Evolutionary conservation across 2,329 filamentous ascomycete species (phyloP).

Genomic region (Aspergillus fumigatiaffinis): DNA sequence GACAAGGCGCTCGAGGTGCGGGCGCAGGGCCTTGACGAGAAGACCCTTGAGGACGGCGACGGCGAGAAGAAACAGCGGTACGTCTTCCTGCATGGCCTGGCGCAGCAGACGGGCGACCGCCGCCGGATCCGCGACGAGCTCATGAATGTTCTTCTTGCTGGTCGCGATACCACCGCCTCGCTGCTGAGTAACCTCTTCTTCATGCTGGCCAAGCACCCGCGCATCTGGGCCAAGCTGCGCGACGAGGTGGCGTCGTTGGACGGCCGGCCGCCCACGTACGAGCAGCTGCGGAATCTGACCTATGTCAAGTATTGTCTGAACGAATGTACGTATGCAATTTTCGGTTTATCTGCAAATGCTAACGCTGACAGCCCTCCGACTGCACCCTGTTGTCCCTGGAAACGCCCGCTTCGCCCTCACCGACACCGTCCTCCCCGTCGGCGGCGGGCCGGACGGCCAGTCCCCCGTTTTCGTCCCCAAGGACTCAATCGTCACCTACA

Average conservation of each 20-base stretch:
- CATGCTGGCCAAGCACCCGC: constrained; percentile 36
- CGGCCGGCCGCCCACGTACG: neutral
- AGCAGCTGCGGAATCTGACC: neutral
- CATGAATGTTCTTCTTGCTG: constrained; percentile 45
- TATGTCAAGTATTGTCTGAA: neutral
- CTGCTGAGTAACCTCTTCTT: constrained; percentile 39
- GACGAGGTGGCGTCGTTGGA: constrained; percentile 9
- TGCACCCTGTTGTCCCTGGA: constrained; percentile 37
- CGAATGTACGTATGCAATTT: neutral
- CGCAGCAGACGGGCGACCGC: constrained; percentile 37
- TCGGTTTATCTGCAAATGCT: neutral
- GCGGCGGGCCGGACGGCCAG: constrained; percentile 56
- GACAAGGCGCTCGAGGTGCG: constrained; percentile 30
- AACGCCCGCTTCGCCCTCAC: constrained; percentile 30
- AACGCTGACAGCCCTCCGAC: constrained; percentile 24
- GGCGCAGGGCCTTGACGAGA: neutral
- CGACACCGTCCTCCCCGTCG: constrained; percentile 31
- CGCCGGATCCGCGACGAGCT: constrained; percentile 40
- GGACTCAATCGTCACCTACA: constrained; percentile 61
- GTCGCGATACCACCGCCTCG: constrained; percentile 46
- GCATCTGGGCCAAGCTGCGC: constrained; percentile 29
- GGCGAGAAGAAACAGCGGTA: constrained; percentile 21
- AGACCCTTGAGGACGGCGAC: constrained; percentile 14
- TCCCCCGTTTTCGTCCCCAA: constrained; percentile 61
- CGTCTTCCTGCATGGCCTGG: constrained; percentile 43